phyloP scores from a whole-genome alignment of 176 grass and related monocot species.

The Phoenix roebelenii region DNA sequence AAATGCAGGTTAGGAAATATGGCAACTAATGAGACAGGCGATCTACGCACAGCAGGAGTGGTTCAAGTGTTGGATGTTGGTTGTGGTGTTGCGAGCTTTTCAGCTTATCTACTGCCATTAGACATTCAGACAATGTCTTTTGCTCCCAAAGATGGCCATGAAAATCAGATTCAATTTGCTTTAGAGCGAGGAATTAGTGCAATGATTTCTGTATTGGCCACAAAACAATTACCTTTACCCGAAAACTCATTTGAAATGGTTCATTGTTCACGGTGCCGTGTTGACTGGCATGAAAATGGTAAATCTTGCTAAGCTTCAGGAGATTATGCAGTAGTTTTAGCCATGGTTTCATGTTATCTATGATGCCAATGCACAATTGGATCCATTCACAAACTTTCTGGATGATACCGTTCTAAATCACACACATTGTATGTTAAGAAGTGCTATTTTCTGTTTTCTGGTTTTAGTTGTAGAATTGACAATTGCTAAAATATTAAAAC shows the following conservation, averaged over 20 bases:
- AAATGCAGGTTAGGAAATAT: conserved; percentile 84
- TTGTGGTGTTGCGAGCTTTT: conserved; percentile 92
- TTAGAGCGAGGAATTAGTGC: conserved; percentile 89
- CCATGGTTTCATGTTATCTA: too few relatives aligned
- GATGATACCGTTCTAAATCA: too few relatives aligned
- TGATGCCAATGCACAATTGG: too few relatives aligned
- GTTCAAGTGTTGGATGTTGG: conserved; percentile 90
- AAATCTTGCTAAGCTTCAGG: conserved; percentile 8
- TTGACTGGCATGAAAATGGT: conserved; percentile 98
- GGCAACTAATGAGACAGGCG: conserved; percentile 74
- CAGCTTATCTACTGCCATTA: conserved; percentile 79
- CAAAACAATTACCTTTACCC: conserved; percentile 83
- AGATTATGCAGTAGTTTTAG: too few relatives aligned
- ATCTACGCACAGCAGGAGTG: conserved; percentile 65
- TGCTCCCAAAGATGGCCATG: conserved; percentile 92
- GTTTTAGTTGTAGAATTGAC: too few relatives aligned
- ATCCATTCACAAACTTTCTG: too few relatives aligned
- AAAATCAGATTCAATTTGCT: conserved; percentile 98
- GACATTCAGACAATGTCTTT: conserved; percentile 91
- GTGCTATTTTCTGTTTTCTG: too few relatives aligned
- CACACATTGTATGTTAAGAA: too few relatives aligned
- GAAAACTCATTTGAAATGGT: conserved; percentile 93
- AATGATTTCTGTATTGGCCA: conserved; percentile 82
- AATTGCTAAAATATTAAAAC: too few relatives aligned
- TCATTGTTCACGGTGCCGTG: conserved; percentile 89